Evolutionary conservation across 169 alveolate genomes (phyloP).

Genomic region (Eimeria tenella): DNA sequence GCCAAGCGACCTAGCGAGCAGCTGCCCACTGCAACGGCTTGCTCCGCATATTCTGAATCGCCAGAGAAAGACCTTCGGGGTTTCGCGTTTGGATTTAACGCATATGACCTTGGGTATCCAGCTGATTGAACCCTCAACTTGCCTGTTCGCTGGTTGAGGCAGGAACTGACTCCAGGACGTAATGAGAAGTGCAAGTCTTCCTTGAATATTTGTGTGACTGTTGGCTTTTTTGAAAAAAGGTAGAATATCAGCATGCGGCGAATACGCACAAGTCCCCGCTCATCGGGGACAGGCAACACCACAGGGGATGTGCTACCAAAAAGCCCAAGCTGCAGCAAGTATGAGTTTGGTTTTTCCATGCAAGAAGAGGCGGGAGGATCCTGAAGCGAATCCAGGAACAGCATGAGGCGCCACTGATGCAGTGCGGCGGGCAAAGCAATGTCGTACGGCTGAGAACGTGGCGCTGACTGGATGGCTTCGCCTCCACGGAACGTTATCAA

Average conservation of each 20-base stretch:
- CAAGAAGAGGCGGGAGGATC: constrained; percentile 52
- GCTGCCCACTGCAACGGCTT: constrained; percentile 74
- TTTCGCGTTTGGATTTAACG: background rate
- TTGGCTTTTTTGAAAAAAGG: constrained; percentile 62
- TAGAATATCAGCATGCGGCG: constrained; percentile 74
- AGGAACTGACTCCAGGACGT: background rate
- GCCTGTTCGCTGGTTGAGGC: background rate
- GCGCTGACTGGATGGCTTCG: constrained; percentile 75
- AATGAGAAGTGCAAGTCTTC: constrained; percentile 63
- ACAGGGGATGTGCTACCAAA: constrained; percentile 67
- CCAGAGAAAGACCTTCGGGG: background rate
- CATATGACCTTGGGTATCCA: constrained; percentile 16
- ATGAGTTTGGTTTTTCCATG: constrained; percentile 4
- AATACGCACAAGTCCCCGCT: constrained; percentile 62
- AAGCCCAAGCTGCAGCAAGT: constrained; percentile 40
- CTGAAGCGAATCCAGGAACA: constrained; percentile 76
- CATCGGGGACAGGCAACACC: constrained; percentile 54
- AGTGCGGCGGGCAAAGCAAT: constrained; percentile 69
- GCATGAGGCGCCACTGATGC: constrained; percentile 82
- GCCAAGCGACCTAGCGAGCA: constrained; percentile 73
- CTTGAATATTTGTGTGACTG: constrained; percentile 32
- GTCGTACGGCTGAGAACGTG: constrained; percentile 47
- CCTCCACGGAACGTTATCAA: constrained; percentile 68
- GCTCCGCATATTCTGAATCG: constrained; percentile 25
- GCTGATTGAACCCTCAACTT: constrained; percentile 31